Conservation (phyloP, 2,329 filamentous ascomycete species). For the Lizonia empirigonia region DNA sequence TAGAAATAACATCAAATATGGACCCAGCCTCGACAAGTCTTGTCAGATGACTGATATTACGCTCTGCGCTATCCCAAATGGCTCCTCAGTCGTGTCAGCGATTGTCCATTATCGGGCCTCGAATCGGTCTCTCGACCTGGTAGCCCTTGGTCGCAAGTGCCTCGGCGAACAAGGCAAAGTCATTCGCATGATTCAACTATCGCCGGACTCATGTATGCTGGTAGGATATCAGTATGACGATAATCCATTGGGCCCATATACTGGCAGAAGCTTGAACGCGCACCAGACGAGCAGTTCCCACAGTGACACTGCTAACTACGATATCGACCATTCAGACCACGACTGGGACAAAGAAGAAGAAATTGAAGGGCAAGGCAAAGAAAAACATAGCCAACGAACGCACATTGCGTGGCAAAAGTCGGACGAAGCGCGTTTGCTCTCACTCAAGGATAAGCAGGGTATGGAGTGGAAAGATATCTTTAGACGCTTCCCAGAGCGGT, state of each 20-base stretch:
- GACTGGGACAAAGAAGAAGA: slow-evolving; percentile 12
- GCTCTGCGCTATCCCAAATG: slow-evolving; percentile 10
- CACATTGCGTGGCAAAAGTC: slow-evolving; percentile 13
- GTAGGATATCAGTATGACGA: slow-evolving; percentile 16
- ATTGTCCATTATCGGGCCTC: slow-evolving; percentile 12
- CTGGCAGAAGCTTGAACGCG: slow-evolving; percentile 12
- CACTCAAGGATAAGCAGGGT: slow-evolving; percentile 15
- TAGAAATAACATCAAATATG: slow-evolving; percentile 4
- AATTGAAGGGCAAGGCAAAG: slow-evolving; percentile 13
- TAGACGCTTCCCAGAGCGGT: slow-evolving; percentile 18
- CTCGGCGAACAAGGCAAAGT: slow-evolving; percentile 16
- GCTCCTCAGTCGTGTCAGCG: slow-evolving; percentile 16
- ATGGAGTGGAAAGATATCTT: slow-evolving; percentile 18
- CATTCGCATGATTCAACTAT: background rate
- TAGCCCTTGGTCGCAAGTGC: slow-evolving; percentile 7
- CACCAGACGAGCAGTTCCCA: slow-evolving; percentile 14
- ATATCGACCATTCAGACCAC: slow-evolving; percentile 16
- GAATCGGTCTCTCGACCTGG: slow-evolving; percentile 6
- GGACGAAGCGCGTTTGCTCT: slow-evolving; percentile 20
- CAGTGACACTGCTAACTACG: slow-evolving; percentile 12
- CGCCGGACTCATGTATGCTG: slow-evolving; percentile 17
- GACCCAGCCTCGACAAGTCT: slow-evolving; percentile 2
- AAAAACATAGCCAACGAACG: slow-evolving; percentile 13
- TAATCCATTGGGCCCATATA: slow-evolving; percentile 6
- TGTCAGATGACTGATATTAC: slow-evolving; percentile 16